These are phyloP conservation scores for Mortierella sp. DNA, from an alignment of 371 early-diverging fungal genomes.

Conservation along the genomic window DNA sequence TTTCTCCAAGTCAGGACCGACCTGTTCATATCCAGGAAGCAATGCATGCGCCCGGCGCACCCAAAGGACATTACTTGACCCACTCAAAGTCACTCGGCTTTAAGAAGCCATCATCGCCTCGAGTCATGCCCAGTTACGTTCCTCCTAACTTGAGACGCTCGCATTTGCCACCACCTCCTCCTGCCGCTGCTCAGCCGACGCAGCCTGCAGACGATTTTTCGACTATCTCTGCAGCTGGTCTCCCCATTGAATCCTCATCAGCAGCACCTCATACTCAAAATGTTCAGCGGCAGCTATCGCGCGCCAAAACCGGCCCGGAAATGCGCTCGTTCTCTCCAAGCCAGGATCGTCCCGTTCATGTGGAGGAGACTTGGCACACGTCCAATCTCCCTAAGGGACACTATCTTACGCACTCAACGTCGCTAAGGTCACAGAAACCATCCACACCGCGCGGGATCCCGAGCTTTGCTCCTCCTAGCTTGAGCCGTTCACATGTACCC, in stretches of 20 bases:
- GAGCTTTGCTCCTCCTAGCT: conserved; percentile 2
- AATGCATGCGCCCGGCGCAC: not conserved
- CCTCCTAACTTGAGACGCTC: not conserved
- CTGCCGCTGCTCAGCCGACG: too few relatives aligned
- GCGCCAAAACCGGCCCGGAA: not conserved
- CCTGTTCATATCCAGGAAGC: conserved; percentile 22
- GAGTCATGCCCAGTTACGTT: too few relatives aligned
- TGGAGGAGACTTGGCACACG: not conserved
- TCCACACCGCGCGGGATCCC: not conserved
- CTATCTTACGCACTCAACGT: conserved; percentile 7
- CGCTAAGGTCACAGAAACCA: not conserved
- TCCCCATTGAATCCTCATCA: not conserved
- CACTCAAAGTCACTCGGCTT: conserved; percentile 1
- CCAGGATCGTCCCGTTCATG: conserved; percentile 14
- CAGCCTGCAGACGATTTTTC: not conserved
- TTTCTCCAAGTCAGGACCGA: conserved; percentile 37
- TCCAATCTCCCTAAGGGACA: conserved; percentile 7
- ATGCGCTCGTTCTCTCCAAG: conserved; percentile 12
- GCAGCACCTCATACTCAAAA: not conserved
- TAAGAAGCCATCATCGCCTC: not conserved
- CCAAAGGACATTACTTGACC: conserved; percentile 9
- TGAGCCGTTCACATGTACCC: conserved; percentile 18
- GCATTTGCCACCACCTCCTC: not conserved
- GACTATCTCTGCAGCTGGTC: not conserved
- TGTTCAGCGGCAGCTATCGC: not conserved